Percentiles rank a stretch among this genome's conserved stretches.
These are phyloP conservation scores for Talaromyces atroroseus DNA, from an alignment of 2,329 filamentous ascomycete genomes.

Conservation along the genomic window DNA sequence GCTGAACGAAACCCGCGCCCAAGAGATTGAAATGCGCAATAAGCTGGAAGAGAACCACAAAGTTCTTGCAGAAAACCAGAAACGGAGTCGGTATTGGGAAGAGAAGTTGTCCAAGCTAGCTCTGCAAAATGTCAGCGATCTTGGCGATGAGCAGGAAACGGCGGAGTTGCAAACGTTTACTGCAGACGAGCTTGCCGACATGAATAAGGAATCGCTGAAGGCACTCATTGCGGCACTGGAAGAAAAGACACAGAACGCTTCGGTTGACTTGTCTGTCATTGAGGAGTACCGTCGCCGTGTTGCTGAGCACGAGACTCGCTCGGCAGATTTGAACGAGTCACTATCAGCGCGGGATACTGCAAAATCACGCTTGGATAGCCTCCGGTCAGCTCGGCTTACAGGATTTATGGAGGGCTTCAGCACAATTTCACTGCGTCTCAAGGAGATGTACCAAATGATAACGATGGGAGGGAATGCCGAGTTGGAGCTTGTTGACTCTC, in stretches of 20 bases:
- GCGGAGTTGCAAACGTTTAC: slow-evolving; percentile 68
- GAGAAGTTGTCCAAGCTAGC: slow-evolving; percentile 81
- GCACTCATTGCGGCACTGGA: slow-evolving; percentile 61
- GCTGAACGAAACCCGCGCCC: slow-evolving; percentile 79
- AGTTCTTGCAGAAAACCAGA: slow-evolving; percentile 76
- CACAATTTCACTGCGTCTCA: slow-evolving; percentile 85
- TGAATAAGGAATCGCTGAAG: slow-evolving; percentile 59
- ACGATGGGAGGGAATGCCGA: slow-evolving; percentile 99
- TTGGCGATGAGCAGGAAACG: slow-evolving; percentile 49
- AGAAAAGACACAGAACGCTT: slow-evolving; percentile 75
- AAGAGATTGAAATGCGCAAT: slow-evolving; percentile 97
- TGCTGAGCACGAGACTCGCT: slow-evolving; percentile 73
- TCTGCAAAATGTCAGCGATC: slow-evolving; percentile 73
- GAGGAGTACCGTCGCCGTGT: slow-evolving; percentile 82
- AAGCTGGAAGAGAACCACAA: slow-evolving; percentile 97
- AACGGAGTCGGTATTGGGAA: slow-evolving; percentile 76
- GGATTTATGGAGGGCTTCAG: slow-evolving; percentile 99
- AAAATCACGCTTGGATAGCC: slow-evolving; percentile 88
- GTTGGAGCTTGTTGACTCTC: slow-evolving; percentile 88
- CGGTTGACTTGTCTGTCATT: slow-evolving; percentile 82
- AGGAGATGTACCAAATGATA: slow-evolving; percentile 99
- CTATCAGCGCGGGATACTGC: slow-evolving; percentile 73
- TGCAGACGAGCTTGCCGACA: slow-evolving; percentile 59
- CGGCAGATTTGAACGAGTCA: slow-evolving; percentile 75
- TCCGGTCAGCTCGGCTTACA: slow-evolving; percentile 82